These are phyloP conservation scores for Trapa bicornis DNA, from an alignment of 345 rosid species.

Conservation along the genomic window DNA sequence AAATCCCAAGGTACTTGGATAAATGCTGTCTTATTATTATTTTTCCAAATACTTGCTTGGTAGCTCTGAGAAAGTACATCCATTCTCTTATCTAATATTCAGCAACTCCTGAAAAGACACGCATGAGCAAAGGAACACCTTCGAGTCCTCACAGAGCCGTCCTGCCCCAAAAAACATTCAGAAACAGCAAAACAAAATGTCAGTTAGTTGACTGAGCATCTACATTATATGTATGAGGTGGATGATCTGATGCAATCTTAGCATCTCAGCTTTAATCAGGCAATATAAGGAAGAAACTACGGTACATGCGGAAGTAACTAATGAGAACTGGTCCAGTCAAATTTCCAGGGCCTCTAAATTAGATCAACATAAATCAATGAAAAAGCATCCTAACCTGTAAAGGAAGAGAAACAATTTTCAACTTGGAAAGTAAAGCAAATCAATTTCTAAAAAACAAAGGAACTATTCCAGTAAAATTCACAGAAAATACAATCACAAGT, in stretches of 20 bases:
- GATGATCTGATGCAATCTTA: too few species aligned
- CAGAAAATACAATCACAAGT: too few species aligned
- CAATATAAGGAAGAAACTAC: neutral
- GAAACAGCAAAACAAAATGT: too few species aligned
- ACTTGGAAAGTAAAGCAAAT: neutral
- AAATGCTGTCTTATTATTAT: too few species aligned
- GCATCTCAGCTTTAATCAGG: neutral
- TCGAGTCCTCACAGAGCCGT: neutral
- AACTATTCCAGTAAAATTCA: too few species aligned
- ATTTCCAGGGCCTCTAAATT: neutral
- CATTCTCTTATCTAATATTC: neutral
- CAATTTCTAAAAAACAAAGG: too few species aligned
- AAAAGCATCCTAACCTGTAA: neutral
- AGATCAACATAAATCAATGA: neutral
- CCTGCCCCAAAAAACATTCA: neutral
- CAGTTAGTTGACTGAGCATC: neutral
- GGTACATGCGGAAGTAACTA: neutral
- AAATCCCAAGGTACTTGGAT: neutral
- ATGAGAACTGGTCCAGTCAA: neutral
- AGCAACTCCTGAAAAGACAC: neutral
- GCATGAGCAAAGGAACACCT: slow-evolving; percentile 1
- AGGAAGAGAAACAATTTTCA: neutral
- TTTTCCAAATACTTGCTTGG: neutral
- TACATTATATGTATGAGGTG: neutral
- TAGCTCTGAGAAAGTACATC: neutral